Base-by-base conservation (phyloP, 1,139 yeast genomes). In the Debaryomycetaceae sp. region DNA sequence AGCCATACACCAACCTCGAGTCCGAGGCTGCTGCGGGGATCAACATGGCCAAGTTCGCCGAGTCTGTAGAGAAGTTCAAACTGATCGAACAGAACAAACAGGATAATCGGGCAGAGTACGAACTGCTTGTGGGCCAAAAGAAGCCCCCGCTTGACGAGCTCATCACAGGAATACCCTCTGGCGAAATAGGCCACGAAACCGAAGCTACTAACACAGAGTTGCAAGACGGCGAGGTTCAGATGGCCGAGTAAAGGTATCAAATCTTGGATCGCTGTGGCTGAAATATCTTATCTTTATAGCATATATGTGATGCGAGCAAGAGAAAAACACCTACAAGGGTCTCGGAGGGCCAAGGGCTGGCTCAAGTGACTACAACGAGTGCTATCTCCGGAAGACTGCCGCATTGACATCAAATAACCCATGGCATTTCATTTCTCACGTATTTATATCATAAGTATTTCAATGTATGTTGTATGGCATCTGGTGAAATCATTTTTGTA, bases 11-110 rank as follows among this genome's bases (percentile, higher is more conserved):
- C 5, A 83, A 80, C 42, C 81, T 87, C 50, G 98, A 91, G 60
- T 85, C 96, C 34, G 90, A 89, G 58, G 96, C 97, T 36, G 97
- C 96, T 1, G 78, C 86, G 0, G 98, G 98, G 3, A 72, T 78
- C 27, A 85, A 88, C 61, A 72, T 90, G 64, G 72, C 73, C 42
- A 83, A 80, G 62, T 91, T 82, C 60, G 62, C 85, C 56, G 72
- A 75, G 45, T 74, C 80, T 44, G 87, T 85, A 27, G 84, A 83
- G 49, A 70, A 78, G 54, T 76, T 75, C 55, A 77, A 76, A 62
- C 63, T 62, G 42, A 51, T 65, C 43, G 78, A 74, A 49, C 62
- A 62, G 42, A 60, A 58, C 48, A 72, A 76, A 53, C 57, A 56
- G n/a, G 75, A 65, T 24, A 63, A 70, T 49, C 67, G 72, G 53